Percentiles rank a stretch among this genome's conserved stretches.
Evolutionary conservation across 345 rosid species (phyloP).

Genomic region (Lepidium sativum): DNA sequence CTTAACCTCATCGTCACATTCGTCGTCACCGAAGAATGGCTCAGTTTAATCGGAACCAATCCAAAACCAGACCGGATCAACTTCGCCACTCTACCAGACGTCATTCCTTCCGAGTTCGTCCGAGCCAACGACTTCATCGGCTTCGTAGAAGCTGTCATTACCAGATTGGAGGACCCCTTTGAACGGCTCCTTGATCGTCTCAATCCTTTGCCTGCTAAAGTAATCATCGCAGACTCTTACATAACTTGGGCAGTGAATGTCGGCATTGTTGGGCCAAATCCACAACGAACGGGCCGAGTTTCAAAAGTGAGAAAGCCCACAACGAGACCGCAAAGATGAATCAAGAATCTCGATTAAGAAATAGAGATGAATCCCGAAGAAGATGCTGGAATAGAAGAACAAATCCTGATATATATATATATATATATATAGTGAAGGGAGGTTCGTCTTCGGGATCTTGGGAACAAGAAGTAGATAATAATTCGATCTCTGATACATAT

Average conservation of each 20-base stretch:
- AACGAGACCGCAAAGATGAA: too few relatives aligned
- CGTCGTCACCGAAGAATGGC: constrained; percentile 71
- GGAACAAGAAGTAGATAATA: too few relatives aligned
- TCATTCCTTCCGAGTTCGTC: constrained; percentile 24
- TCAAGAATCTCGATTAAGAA: too few relatives aligned
- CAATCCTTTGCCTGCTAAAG: neutral
- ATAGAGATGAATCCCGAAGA: too few relatives aligned
- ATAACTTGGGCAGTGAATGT: constrained; percentile 29
- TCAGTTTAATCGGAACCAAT: constrained; percentile 35
- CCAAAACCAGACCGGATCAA: constrained; percentile 30
- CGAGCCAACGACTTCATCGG: constrained; percentile 17
- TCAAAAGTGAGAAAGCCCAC: too few relatives aligned
- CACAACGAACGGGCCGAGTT: too few relatives aligned
- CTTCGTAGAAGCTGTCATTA: constrained; percentile 20
- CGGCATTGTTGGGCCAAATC: too few relatives aligned
- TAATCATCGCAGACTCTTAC: constrained; percentile 24
- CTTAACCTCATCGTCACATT: constrained; percentile 38
- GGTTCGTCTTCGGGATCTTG: too few relatives aligned
- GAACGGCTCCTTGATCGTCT: constrained; percentile 33
- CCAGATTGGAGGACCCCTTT: constrained; percentile 27
- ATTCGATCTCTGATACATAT: too few relatives aligned
- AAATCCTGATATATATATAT: too few relatives aligned
- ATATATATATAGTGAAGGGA: too few relatives aligned
- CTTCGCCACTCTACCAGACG: constrained; percentile 19
- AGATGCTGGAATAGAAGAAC: too few relatives aligned